Base-by-base conservation (phyloP, 1,139 yeast genomes). In the Saccharomyces hybrid region DNA sequence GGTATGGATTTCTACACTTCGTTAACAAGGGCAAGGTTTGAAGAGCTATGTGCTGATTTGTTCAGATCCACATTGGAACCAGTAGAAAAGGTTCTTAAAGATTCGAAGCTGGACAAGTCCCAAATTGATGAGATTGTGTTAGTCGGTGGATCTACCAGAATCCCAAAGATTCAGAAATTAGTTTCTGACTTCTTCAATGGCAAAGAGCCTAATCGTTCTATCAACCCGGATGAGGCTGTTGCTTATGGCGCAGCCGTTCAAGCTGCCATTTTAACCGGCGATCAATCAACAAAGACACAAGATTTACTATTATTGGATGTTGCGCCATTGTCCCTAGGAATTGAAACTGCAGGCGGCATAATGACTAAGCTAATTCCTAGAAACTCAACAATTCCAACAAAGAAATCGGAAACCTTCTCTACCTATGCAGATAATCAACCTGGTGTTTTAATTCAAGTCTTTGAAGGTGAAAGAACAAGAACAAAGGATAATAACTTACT, bases 391-490 rank as follows among this genome's bases (percentile, higher is more conserved):
- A 91, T 90, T 67, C 97, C 97, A 74, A 88, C 96, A 66, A 86
- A 88, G 78, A 90, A 90, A 79, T 87, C 96, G 51, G 96, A 91
- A 80, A 88, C 88, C 64, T 90, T 90, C 83, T 88, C 97, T 57
- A 90, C 97, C 58, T 93, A 91, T 66, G 95, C 91, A 64, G 97
- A 90, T 75, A 90, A 90, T 81, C 97, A 90, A 77, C 95, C 95
- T 63, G 90, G 95, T 71, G 97, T 90, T 61, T 80, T 89, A 75
- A 90, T 90, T 74, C 96, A 90, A 78, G 96, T 90, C 57, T 90
- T 76, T 71, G 97, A 90, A 77, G 97, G 97, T 80, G 97, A 90
- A 78, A 88, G 97, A 77, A 85, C 96, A 55, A 81, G 87, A 79
- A 88, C 95, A 61, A 88, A 88, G 79, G 96, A 90, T 76, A 90